These are phyloP conservation scores for Gaertneriomyces sp. DNA, from an alignment of 192 early-diverging fungal species.

Conservation along the genomic window DNA sequence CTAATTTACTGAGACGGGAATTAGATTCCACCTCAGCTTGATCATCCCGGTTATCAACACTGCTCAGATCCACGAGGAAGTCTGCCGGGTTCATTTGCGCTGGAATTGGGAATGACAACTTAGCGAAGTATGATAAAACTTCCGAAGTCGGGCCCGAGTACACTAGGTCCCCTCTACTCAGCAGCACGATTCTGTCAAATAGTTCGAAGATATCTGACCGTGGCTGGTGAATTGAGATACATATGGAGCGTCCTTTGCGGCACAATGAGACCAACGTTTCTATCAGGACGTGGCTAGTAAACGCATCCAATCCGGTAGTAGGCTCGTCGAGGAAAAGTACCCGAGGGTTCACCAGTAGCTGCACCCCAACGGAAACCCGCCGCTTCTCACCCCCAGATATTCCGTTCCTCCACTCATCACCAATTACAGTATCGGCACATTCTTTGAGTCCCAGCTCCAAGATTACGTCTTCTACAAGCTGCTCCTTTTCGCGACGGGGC, in stretches of 20 bases:
- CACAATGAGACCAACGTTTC: conserved; percentile 48
- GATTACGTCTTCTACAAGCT: conserved; percentile 43
- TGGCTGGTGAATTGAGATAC: conserved; percentile 89
- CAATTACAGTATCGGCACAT: conserved; percentile 31
- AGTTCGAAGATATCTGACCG: conserved; percentile 74
- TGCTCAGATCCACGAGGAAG: conserved; percentile 56
- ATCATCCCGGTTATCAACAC: conserved; percentile 38
- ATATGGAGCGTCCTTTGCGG: conserved; percentile 50
- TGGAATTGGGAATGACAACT: conserved; percentile 51
- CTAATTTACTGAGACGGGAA: conserved; percentile 20
- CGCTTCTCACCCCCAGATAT: conserved; percentile 87
- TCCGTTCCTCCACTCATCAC: conserved; percentile 42
- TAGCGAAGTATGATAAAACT: conserved; percentile 54
- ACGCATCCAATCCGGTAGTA: conserved; percentile 64
- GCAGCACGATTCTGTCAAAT: conserved; percentile 77
- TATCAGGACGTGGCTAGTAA: conserved; percentile 61
- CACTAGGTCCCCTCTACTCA: conserved; percentile 59
- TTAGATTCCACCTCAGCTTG: conserved; percentile 23
- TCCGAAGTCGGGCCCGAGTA: conserved; percentile 55
- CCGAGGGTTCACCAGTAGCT: conserved; percentile 67
- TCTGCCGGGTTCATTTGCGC: conserved; percentile 68
- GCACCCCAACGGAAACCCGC: conserved; percentile 79
- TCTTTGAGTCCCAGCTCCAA: conserved; percentile 43
- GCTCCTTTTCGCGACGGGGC: conserved; percentile 27
- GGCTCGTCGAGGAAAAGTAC: conserved; percentile 54